A percentile compares a stretch with the other conserved stretches of the same genome.
Evolutionary conservation across 1,284 basidiomycete genomes (phyloP).

Genomic region (Microbotryum intermedium): DNA sequence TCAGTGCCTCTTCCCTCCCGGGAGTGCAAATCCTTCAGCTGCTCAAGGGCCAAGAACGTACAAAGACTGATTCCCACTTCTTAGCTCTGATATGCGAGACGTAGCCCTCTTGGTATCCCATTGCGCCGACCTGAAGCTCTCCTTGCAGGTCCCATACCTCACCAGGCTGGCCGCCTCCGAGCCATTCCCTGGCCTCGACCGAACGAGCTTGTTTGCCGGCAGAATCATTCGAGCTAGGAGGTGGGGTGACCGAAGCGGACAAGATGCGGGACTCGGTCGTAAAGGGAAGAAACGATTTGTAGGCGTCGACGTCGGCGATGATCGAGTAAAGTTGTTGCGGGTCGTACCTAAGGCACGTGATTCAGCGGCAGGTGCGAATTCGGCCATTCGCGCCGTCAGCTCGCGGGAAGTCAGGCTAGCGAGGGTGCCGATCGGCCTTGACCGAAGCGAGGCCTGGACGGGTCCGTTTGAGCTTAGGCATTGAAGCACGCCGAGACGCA

Average conservation of each 20-base stretch:
- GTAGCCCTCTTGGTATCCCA: conserved; percentile 79
- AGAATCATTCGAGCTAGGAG: conserved; percentile 38
- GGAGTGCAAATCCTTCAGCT: no score
- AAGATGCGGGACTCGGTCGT: conserved; percentile 70
- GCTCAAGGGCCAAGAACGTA: conserved; percentile 40
- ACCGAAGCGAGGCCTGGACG: no score
- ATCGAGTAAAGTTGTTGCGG: conserved; percentile 70
- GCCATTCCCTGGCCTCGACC: conserved; percentile 19
- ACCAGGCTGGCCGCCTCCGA: conserved; percentile 26
- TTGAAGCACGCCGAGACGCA: neutral
- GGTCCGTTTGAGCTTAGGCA: no score
- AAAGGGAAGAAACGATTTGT: conserved; percentile 80
- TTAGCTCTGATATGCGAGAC: conserved; percentile 70
- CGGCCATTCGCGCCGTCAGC: neutral
- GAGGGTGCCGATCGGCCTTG: no score
- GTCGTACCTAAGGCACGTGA: conserved; percentile 48
- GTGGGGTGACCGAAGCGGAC: neutral
- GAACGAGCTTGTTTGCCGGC: conserved; percentile 4
- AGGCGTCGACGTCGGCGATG: conserved; percentile 79
- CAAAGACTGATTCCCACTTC: conserved; percentile 68
- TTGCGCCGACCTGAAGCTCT: conserved; percentile 81
- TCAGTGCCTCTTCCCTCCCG: no score
- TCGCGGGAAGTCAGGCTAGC: neutral
- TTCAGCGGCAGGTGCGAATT: neutral
- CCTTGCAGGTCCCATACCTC: conserved; percentile 58